Evolutionary conservation across 1,139 yeast genomes (phyloP).

Genomic region (Geotrichum klebahnii): DNA sequence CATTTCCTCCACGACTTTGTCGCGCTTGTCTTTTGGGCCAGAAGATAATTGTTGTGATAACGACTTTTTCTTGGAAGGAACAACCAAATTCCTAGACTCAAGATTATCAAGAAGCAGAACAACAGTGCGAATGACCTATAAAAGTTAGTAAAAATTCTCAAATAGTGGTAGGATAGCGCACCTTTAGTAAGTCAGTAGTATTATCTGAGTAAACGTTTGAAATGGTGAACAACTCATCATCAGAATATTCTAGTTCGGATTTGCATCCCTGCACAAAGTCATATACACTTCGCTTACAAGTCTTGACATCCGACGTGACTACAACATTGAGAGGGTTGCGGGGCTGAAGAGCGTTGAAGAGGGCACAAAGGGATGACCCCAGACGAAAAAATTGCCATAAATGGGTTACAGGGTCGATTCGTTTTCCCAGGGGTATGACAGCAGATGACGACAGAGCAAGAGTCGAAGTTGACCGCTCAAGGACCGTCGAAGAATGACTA

Average conservation of each 20-base stretch:
- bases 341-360: constrained; percentile 59
- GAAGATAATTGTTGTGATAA: constrained; percentile 3
- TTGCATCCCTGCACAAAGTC: constrained; percentile 88
- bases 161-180: constrained; percentile 19
- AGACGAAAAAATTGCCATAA: constrained; percentile 84
- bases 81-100: constrained; percentile 29
- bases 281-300: constrained; percentile 85
- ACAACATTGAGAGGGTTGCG: constrained; percentile 40
- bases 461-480: constrained; percentile 15
- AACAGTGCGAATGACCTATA: constrained; percentile 60
- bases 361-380: constrained; percentile 85
- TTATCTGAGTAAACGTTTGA: constrained; percentile 83
- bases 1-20: constrained; percentile 78
- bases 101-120: constrained; percentile 51
- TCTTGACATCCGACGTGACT: constrained; percentile 57
- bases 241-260: constrained; percentile 66
- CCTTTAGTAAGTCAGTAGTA: constrained; percentile 68
- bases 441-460: constrained; percentile 22
- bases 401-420: constrained; percentile 85
- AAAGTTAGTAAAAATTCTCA: constrained; percentile 1
- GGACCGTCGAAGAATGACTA: constrained; percentile 10
- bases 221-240: constrained; percentile 81
- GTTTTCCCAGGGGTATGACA: constrained; percentile 29
- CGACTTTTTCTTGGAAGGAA: constrained; percentile 20
- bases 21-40: constrained; percentile 40